These are phyloP conservation scores for Xerocomus tenax DNA, from an alignment of 1,284 basidiomycete genomes.

Conservation along the genomic window DNA sequence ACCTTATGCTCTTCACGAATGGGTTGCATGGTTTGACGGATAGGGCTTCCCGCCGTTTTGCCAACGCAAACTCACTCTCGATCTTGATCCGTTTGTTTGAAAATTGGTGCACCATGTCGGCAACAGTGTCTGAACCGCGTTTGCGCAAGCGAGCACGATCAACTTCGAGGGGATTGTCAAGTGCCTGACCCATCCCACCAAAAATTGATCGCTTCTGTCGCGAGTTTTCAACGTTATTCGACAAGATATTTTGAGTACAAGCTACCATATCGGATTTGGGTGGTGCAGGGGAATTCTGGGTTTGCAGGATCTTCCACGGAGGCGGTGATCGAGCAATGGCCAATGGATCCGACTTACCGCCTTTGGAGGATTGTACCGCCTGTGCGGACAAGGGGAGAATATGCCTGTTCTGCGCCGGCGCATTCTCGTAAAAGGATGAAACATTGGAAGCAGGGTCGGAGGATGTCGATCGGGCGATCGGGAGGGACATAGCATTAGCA, in stretches of 20 bases:
- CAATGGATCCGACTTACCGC: constrained; percentile 17
- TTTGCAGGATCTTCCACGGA: constrained; percentile 19
- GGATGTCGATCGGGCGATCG: neutral
- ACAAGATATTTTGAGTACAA: neutral
- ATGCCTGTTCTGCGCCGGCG: neutral
- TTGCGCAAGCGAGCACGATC: constrained; percentile 26
- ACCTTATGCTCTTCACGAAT: constrained; percentile 15
- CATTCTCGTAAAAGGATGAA: constrained; percentile 20
- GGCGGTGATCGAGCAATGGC: constrained; percentile 27
- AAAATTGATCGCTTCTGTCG: neutral
- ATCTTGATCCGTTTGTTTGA: constrained; percentile 20
- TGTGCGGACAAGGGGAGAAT: constrained; percentile 18
- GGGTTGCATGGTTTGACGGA: constrained; percentile 19
- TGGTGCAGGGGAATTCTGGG: neutral
- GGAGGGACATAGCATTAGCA: neutral
- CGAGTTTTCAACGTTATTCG: neutral
- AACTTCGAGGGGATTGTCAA: constrained; percentile 11
- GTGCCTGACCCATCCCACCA: constrained; percentile 3
- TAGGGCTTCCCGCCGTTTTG: constrained; percentile 6
- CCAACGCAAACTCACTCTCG: constrained; percentile 21
- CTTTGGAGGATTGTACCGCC: constrained; percentile 13
- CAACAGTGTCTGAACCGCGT: constrained; percentile 17
- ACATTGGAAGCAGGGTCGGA: constrained; percentile 6
- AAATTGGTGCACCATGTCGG: constrained; percentile 20
- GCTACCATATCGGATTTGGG: neutral